Conservation (phyloP, 768 basidiomycete genomes). For the Lactarius vividus region DNA sequence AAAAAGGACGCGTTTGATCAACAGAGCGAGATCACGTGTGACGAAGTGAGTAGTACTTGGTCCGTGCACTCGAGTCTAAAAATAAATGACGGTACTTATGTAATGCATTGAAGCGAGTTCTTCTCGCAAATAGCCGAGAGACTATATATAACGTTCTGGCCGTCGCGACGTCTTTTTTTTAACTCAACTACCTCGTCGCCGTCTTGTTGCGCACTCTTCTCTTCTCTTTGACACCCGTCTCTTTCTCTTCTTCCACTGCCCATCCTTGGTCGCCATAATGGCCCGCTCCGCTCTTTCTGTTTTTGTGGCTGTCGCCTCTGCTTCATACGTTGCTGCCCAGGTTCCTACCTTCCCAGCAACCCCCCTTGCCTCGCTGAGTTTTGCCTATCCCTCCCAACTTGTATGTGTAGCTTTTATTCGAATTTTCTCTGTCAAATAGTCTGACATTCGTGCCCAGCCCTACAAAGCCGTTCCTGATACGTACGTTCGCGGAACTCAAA, state of each 20-base stretch:
- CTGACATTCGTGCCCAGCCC: slow-evolving; percentile 40
- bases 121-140: slow-evolving; percentile 11
- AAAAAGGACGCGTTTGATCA: slow-evolving; percentile 23
- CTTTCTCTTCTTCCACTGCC: slow-evolving; percentile 20
- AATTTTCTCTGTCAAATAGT: neutral
- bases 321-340: slow-evolving; percentile 31
- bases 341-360: slow-evolving; percentile 29
- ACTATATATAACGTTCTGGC: slow-evolving; percentile 26
- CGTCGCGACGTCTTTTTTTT: slow-evolving; percentile 15
- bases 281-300: slow-evolving; percentile 38
- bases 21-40: slow-evolving; percentile 23
- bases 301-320: slow-evolving; percentile 34
- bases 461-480: slow-evolving; percentile 47
- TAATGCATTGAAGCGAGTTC: neutral
- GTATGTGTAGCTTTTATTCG: slow-evolving; percentile 18
- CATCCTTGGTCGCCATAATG: slow-evolving; percentile 30
- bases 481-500: slow-evolving; percentile 52
- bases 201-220: neutral
- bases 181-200: slow-evolving; percentile 1
- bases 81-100: neutral
- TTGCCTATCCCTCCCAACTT: slow-evolving; percentile 30
- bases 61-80: slow-evolving; percentile 11
- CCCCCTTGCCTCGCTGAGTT: slow-evolving; percentile 33
- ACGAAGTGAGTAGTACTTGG: neutral
- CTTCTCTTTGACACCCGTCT: slow-evolving; percentile 8